A percentile compares a stretch with the other conserved stretches of the same genome.
phyloP scores from a whole-genome alignment of 1,139 yeast species.

The Blastobotrys illinoisensis region DNA sequence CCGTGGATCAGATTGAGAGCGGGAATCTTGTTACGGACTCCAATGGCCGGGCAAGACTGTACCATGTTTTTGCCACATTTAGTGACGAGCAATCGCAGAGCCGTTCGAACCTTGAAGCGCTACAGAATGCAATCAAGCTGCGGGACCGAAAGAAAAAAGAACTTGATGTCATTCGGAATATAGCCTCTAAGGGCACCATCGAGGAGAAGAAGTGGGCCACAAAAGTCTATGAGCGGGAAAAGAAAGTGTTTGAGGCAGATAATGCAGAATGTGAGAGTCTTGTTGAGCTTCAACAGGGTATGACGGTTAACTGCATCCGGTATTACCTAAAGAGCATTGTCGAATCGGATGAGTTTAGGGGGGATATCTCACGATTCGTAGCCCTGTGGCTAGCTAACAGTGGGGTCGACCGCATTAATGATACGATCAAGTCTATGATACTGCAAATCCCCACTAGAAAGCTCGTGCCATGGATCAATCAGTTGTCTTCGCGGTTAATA shows the following conservation, averaged over 20 bases:
- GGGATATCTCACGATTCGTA: slow-evolving; percentile 69
- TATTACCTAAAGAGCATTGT: slow-evolving; percentile 55
- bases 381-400: slow-evolving; percentile 79
- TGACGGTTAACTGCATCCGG: slow-evolving; percentile 52
- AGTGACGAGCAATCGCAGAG: slow-evolving; percentile 64
- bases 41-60: slow-evolving; percentile 41
- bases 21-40: slow-evolving; percentile 11
- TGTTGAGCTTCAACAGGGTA: slow-evolving; percentile 37
- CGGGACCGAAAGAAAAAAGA: slow-evolving; percentile 39
- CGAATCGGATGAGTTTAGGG: slow-evolving; percentile 43
- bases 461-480: slow-evolving; percentile 77
- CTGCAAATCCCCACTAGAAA: slow-evolving; percentile 53
- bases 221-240: slow-evolving; percentile 20
- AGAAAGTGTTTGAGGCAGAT: slow-evolving; percentile 39
- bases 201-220: slow-evolving; percentile 30
- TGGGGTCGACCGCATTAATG: slow-evolving; percentile 36
- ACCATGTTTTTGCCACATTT: slow-evolving; percentile 61
- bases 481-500: slow-evolving; percentile 68
- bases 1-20: slow-evolving; percentile 23
- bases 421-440: slow-evolving; percentile 21
- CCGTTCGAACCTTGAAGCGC: slow-evolving; percentile 40
- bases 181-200: slow-evolving; percentile 41
- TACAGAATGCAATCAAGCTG: slow-evolving; percentile 40
- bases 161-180: slow-evolving; percentile 22
- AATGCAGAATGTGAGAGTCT: slow-evolving; percentile 41